Evolutionary conservation across 2,329 filamentous ascomycete genomes (phyloP), one percentile per base, ranked within the genome.

Genomic region (Monilinia aucupariae): DNA sequence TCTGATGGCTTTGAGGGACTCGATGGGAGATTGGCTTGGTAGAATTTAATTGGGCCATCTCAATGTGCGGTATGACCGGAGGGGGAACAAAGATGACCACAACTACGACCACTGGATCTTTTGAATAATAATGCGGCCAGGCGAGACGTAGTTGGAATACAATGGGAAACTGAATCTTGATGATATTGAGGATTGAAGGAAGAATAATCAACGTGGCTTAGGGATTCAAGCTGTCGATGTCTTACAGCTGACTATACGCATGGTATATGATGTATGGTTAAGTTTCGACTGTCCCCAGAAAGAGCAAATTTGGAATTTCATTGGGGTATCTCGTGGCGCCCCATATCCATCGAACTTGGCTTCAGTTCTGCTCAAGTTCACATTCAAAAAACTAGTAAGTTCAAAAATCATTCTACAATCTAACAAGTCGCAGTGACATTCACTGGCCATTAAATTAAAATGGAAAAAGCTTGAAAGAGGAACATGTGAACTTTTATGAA

Each of bases 1-100:
- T 6, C 8, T 17, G 10, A 22, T 25, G 0, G 2, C 2, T 17
- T 22, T 15, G 6, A 1, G 0, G 3, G 10, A 17, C 15, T 27
- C n/a, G 25, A 7, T 3, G 22, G 15, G 22, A 43, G 2, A 9
- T 9, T 10, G 22, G 25, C 10, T 15, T 10, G 17, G n/a, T 7
- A 20, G 13, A 0, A 12, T 45, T 30, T 9, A 9, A 30, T 4
- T n/a, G 2, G 13, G 20, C 20, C 25, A 4, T 41, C 15, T 30
- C 3, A 3, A 30, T 2, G 17, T 0, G 22, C 22, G 25, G 12
- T 12, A 27, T 20, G 2, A 27, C 9, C 13, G 15, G 9, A 30
- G 3, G 6, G 22, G 25, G 30, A 15, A 30, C 0, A 2, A 32
- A 12, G 17, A 43, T 20, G 17, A 32, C 2, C 17, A 45, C 3